phyloP scores from a whole-genome alignment of 2,329 filamentous ascomycete species.

The Diaporthe sp. region DNA sequence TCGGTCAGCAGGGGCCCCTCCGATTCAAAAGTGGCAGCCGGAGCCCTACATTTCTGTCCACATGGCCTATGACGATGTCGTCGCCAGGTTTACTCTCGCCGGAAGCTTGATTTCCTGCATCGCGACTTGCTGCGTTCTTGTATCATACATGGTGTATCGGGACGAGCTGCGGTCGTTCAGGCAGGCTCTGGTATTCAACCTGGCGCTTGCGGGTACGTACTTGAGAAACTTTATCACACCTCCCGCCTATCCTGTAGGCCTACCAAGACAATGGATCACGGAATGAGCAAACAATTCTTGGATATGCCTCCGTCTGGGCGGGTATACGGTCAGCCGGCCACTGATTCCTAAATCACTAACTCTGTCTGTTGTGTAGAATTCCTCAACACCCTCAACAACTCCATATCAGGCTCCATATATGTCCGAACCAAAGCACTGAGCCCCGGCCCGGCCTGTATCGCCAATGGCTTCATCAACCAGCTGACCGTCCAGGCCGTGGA shows the following conservation, averaged over 20 bases:
- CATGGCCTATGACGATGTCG: slow-evolving; percentile 3
- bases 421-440: slow-evolving; percentile 47
- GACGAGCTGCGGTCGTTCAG: slow-evolving; percentile 44
- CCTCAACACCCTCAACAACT: slow-evolving; percentile 59
- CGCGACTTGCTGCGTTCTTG: slow-evolving; percentile 38
- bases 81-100: slow-evolving; percentile 37
- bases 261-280: not conserved
- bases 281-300: not conserved
- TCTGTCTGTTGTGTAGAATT: slow-evolving; percentile 49
- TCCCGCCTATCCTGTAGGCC: not conserved
- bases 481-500: slow-evolving; percentile 60
- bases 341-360: not conserved
- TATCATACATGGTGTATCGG: slow-evolving; percentile 39
- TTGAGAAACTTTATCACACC: slow-evolving; percentile 5
- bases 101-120: slow-evolving; percentile 40
- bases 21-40: not conserved
- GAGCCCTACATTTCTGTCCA: not conserved
- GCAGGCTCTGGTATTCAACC: slow-evolving; percentile 45
- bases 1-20: not conserved
- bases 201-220: slow-evolving; percentile 44
- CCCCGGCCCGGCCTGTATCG: slow-evolving; percentile 52
- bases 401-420: slow-evolving; percentile 55
- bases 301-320: not conserved
- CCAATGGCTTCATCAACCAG: slow-evolving; percentile 62
- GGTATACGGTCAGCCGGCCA: not conserved